Evolutionary conservation across 2,329 filamentous ascomycete species (phyloP), one percentile per base, ranked within the genome.

Genomic region (Hawksworthiomyces lignivorus): DNA sequence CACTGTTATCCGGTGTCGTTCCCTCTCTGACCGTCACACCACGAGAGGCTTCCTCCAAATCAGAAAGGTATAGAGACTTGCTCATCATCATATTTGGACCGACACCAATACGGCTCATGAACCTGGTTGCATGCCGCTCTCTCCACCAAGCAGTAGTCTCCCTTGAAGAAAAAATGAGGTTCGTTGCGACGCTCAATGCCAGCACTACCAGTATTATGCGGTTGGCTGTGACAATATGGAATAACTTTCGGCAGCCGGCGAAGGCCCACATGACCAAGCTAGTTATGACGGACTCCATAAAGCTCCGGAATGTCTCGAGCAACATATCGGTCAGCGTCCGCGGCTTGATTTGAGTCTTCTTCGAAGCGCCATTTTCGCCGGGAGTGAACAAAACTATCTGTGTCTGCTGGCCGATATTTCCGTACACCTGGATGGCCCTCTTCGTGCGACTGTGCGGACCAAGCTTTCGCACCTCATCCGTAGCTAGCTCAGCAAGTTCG

Each of bases 41-140:
- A 12, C 49, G 50, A 3, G 69, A 61, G 14, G 75, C 78, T 48
- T 84, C 77, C 45, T 88, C 81, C 37, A 97, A 69, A 59, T 97
- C 90, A 39, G 72, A 72, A 43, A 96, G 64, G 57, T 92, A 95
- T 20, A 98, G 78, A 8, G 86, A 80, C 60, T 83, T 87, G 62
- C 83, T 85, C 85, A 96, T 90, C 48, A 83, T 75, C 17, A 73
- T 62, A 51, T 94, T 84, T 7, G 89, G 87, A 4, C 76, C 74
- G 7, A 97, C 80, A 9, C 90, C 90, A 12, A 97, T 65, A 11
- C 81, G 73, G 26, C 70, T 69, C 87, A 98, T 92, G 60, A 90
- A 95, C 30, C 72, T 80, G 14, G 74, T 75, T 1, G 89, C 87
- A 46, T 77, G 82, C 44, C 87, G 77, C 63, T 97, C 90, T 34